These are phyloP conservation scores for Manihot esculenta DNA, from an alignment of 441 rosid species.

Conservation along the genomic window DNA sequence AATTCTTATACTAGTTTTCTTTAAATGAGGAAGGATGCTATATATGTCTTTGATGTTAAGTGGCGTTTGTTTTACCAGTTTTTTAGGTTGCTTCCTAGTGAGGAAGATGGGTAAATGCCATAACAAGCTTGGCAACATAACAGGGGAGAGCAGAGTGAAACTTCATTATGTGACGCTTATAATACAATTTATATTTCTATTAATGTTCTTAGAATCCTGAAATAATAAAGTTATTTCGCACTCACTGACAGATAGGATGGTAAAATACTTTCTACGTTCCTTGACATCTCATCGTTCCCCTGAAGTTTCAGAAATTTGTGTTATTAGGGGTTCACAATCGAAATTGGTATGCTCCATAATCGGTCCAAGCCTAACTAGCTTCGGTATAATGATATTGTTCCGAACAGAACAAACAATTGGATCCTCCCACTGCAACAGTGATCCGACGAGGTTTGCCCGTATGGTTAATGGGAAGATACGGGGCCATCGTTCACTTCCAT, in stretches of 20 bases:
- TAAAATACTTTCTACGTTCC: no score
- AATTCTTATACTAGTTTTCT: not conserved
- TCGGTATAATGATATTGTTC: constrained; percentile 62
- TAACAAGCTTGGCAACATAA: not conserved
- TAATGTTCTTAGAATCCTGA: not conserved
- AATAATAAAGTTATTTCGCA: no score
- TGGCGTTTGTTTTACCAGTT: no score
- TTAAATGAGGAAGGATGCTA: not conserved
- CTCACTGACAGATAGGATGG: no score
- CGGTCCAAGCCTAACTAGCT: constrained; percentile 67
- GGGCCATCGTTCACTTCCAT: constrained; percentile 64
- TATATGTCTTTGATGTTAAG: not conserved
- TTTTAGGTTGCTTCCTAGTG: no score
- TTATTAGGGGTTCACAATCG: constrained; percentile 59
- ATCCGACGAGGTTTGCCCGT: constrained; percentile 64
- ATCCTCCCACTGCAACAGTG: constrained; percentile 70
- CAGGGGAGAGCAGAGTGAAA: not conserved
- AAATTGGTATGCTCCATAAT: constrained; percentile 85
- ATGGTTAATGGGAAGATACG: constrained; percentile 68
- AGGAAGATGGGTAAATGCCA: not conserved
- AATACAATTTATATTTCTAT: not conserved
- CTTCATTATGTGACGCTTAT: not conserved
- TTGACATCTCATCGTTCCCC: no score
- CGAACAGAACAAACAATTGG: constrained; percentile 57
- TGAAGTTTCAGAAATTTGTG: constrained; percentile 20